Evolutionary conservation across 2,329 filamentous ascomycete species (phyloP), one percentile per base, ranked within the genome.

Genomic region (Trichophyton equinum): DNA sequence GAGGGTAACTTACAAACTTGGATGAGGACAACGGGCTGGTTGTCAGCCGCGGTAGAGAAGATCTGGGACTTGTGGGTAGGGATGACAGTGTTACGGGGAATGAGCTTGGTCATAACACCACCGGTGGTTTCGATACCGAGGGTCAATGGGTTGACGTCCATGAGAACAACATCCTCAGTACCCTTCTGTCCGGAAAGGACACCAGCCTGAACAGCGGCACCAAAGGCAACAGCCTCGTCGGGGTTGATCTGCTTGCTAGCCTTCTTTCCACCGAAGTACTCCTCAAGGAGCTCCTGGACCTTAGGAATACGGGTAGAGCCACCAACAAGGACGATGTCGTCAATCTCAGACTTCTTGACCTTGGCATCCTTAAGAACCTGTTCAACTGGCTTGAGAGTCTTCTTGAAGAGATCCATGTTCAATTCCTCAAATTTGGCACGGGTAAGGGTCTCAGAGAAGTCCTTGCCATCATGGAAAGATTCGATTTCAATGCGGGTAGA

Each of bases 241-340:
- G 94, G 94, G 85, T 97, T 97, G 76, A 99, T 96, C 79, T 91
- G 90, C 89, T 97, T 97, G 84, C 88, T 91, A 70, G 91, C 91
- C 83, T 94, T 91, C 89, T 97, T 97, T 77, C 91, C 87, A 70
- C 74, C 81, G 76, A 97, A 97, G 84, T 84, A 97, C 78, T 97
- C 91, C 82, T 97, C 91, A 67, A 97, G 88, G 74, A 97, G 86
- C 69, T 84, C 76, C 80, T 95, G 88, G 67, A 97, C 91, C 88
- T 96, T 97, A 76, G 94, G 92, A 69, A 99, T 97, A 89, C 94
- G 92, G 67, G 94, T 97, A 64, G 94, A 97, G 78, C 94, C 94
- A 85, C 94, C 94, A 65, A 97, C 92, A 58, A 97, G 85, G 67
- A 99, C 94, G 68, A 99, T 96, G 75, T 97, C 94, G 71, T 96